phyloP scores from a whole-genome alignment of 2,329 filamentous ascomycete genomes.

The Pseudopithomyces chartarum region DNA sequence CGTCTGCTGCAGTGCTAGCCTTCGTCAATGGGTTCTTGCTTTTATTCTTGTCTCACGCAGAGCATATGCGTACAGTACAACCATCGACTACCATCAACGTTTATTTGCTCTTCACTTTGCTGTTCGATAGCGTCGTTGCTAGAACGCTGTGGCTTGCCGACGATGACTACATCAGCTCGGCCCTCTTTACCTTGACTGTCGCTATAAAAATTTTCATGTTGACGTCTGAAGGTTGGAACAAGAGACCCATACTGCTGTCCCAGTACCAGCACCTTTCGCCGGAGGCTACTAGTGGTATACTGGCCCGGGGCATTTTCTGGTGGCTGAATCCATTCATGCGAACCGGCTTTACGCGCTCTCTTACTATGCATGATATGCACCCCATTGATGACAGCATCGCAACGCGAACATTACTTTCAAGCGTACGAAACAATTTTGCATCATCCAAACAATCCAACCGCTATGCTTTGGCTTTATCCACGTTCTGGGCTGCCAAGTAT shows the following conservation, averaged over 20 bases:
- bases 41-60: too few species aligned
- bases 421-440: neutral
- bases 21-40: too few species aligned
- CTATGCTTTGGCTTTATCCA: neutral
- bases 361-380: neutral
- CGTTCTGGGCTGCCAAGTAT: too few species aligned
- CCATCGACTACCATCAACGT: conserved; percentile 4
- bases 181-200: neutral
- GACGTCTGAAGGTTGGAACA: conserved; percentile 6
- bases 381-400: conserved; percentile 8
- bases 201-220: conserved; percentile 3
- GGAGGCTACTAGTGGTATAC: conserved; percentile 10
- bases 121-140: conserved; percentile 12
- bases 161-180: neutral
- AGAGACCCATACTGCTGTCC: neutral
- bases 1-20: too few species aligned
- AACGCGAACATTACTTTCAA: neutral
- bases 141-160: conserved; percentile 6
- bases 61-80: too few species aligned
- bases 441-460: neutral
- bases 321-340: conserved; percentile 8
- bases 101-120: conserved; percentile 11
- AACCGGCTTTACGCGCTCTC: neutral
- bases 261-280: conserved; percentile 4
- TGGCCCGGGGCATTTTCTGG: conserved; percentile 8